Base-by-base conservation (phyloP, 179 eudicot genomes). In the Spinacia oleracea region DNA sequence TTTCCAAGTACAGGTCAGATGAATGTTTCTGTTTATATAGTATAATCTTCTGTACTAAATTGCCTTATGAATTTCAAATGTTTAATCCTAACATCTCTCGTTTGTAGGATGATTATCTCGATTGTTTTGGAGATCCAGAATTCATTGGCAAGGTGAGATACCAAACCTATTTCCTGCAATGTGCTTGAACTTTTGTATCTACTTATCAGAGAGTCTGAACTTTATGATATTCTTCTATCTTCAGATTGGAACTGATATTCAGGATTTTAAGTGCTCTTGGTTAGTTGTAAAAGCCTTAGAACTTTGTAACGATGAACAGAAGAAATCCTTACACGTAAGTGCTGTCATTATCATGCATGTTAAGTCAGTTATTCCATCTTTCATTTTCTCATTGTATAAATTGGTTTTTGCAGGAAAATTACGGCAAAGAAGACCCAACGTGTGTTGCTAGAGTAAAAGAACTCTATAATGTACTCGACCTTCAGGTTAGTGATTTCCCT, bases 201-300 rank as follows among this genome's bases (percentile, higher is more conserved):
- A 27, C 25, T 32, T 53, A 21, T 81, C 12, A 9, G 5, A 25
- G 38, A 27, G 38, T 72, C 82, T 64, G 51, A 48, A 29, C 66
- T 38, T 70, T 31, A 15, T 68, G 34, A 32, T 66, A n/a, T n/a
- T n/a, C 18, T 79, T 73, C 16, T 79, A 21, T 31, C 32, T 46
- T 77, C 90, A 94, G 97, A 92, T 94, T 80, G 97, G 98, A 77
- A 92, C 97, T 0, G 98, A 92, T 77, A 89, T 94, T 70, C 91
- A 92, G 83, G 97, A 94, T 84, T 94, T 84, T 62, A 94, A 94
- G 86, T 94, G 98, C 80, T 94, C 97, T 62, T 94, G 98, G 98
- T 78, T 94, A 87, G 97, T 90, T 11, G 96, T 90, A 79, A 89
- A 92, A 87, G 96, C 97, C 29, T 77, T 92, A 20, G 97, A 89